phyloP scores from a whole-genome alignment of 176 grass and related monocot genomes.

The Zizania latifolia region DNA sequence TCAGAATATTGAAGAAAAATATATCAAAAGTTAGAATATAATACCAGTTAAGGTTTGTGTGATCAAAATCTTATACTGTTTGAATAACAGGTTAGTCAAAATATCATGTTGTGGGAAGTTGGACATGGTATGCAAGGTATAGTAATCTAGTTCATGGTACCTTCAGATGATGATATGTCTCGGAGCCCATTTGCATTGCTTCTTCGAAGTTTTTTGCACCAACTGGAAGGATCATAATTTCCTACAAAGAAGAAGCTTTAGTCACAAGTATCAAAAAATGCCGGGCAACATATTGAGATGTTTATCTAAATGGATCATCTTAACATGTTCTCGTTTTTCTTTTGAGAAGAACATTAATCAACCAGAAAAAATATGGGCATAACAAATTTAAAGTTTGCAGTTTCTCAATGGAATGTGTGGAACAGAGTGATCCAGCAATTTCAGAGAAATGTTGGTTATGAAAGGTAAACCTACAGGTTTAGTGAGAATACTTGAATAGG shows the following conservation, averaged over 20 bases:
- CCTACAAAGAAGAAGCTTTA: conserved; percentile 50
- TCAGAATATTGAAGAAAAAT: neutral
- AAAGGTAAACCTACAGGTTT: conserved; percentile 13
- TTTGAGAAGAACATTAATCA: neutral
- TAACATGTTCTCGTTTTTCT: neutral
- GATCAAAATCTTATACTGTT: neutral
- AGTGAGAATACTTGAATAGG: conserved; percentile 59
- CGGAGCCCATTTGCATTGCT: conserved; percentile 90
- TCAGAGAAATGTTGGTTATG: neutral
- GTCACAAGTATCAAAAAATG: neutral
- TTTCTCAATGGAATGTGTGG: neutral
- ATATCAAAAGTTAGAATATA: neutral
- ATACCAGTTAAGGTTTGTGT: neutral
- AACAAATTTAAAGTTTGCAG: neutral
- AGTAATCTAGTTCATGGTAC: conserved; percentile 26
- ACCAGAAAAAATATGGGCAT: neutral
- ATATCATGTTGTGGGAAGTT: neutral
- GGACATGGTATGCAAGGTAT: neutral
- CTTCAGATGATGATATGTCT: conserved; percentile 98
- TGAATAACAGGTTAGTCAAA: conserved; percentile 10
- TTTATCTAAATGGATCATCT: conserved; percentile 6
- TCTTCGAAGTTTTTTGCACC: conserved; percentile 84
- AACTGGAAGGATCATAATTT: conserved; percentile 95
- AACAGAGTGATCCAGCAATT: neutral
- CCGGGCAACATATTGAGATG: neutral